Evolutionary conservation across 75 land plant genomes (phyloP).

Genomic region (Pinus taeda): DNA sequence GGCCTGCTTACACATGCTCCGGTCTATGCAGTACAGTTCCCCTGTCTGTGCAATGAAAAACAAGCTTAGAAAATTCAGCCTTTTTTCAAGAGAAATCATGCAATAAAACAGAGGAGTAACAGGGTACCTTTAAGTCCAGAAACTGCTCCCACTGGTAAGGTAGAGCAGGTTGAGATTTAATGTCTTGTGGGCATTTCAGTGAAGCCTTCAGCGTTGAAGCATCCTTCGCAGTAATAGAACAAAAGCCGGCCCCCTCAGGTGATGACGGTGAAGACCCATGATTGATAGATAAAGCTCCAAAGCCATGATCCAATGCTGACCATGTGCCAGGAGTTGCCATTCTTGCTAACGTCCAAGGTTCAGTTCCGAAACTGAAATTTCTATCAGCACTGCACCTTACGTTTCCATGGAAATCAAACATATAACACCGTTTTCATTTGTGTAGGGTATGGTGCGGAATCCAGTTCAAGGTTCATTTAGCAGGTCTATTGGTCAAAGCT

Average conservation of each 20-base stretch:
- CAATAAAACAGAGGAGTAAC: not conserved
- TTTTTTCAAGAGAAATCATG: not conserved
- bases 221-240: not conserved
- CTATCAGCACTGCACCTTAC: too few relatives aligned
- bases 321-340: not conserved
- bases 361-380: too few relatives aligned
- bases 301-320: constrained; percentile 1
- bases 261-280: constrained; percentile 2
- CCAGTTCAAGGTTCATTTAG: too few relatives aligned
- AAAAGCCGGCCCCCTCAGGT: not conserved
- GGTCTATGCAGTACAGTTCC: not conserved
- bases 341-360: not conserved
- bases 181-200: not conserved
- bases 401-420: too few relatives aligned
- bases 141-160: constrained; percentile 6
- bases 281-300: not conserved
- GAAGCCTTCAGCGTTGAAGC: not conserved
- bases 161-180: not conserved
- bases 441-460: too few relatives aligned
- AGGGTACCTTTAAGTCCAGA: constrained; percentile 5
- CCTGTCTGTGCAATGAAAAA: constrained; percentile 1
- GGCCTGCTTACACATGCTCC: not conserved
- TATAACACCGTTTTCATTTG: too few relatives aligned
- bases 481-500: too few relatives aligned
- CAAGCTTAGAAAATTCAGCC: not conserved